These are phyloP conservation scores for Suillus fuscotomentosus DNA, from an alignment of 768 basidiomycete species.

Conservation along the genomic window DNA sequence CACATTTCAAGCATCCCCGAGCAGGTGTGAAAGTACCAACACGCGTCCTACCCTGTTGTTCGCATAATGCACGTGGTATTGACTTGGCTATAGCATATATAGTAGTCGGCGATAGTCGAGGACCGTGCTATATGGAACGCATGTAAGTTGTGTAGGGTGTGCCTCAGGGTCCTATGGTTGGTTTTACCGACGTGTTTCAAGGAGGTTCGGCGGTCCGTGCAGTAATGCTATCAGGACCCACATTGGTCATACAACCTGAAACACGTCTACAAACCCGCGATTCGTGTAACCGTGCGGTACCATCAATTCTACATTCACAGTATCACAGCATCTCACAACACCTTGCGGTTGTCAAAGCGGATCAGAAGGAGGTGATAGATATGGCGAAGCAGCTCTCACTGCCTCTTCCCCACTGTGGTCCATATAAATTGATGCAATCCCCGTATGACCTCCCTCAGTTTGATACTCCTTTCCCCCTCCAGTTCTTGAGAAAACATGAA, in stretches of 20 bases:
- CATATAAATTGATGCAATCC: constrained; percentile 14
- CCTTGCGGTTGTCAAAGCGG: neutral
- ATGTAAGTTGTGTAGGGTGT: neutral
- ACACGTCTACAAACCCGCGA: neutral
- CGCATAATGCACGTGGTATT: no score
- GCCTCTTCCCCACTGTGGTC: constrained; percentile 15
- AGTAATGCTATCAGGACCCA: neutral
- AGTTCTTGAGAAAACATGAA: constrained; percentile 26
- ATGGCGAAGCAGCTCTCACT: constrained; percentile 12
- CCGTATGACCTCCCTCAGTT: constrained; percentile 3
- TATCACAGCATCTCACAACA: neutral
- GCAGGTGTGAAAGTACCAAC: no score
- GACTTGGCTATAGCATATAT: neutral
- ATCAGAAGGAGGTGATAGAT: neutral
- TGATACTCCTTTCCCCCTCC: constrained; percentile 1
- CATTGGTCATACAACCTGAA: neutral
- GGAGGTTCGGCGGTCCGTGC: neutral
- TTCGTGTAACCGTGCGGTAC: no score
- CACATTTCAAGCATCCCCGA: no score
- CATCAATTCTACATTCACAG: no score
- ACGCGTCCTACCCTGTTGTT: no score
- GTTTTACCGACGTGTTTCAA: neutral
- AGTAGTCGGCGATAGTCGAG: neutral
- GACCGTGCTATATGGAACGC: neutral
- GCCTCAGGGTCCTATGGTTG: no score